Evolutionary conservation across 352 stramenopile species (phyloP), one percentile per base, ranked within the genome.

Genomic region (Phytopythium montanum): DNA sequence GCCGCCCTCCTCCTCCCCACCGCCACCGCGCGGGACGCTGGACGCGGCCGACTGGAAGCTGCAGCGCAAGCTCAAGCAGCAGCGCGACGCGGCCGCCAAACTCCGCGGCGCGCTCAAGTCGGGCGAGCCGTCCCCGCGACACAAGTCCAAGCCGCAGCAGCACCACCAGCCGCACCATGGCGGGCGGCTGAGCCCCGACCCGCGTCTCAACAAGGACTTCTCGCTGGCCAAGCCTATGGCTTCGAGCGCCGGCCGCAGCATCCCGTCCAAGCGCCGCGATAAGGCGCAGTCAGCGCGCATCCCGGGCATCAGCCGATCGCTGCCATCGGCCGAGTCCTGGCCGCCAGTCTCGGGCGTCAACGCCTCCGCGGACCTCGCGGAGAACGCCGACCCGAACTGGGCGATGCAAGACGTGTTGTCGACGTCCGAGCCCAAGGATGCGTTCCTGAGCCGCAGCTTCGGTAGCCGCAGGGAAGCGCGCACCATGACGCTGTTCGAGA

Each of bases 401-500:
- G 52, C 54, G 8, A 25, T 18, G 25, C 5, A 23, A 2, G 41
- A 41, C 63, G 46, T 57, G 54, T 60, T 82, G 18, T 70, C 70
- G 31, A 72, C 73, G 19, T 87, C 81, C 5, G 76, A 71, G n/a
- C 80, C 80, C 8, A 74, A 74, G 41, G 62, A 62, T 3, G 73
- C 68, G 5, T 62, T 53, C 34, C 56, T 70, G 46, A 73, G 53
- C 38, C 60, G 70, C 42, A 72, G 69, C 38, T 53, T 68, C 54
- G 60, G 62, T 3, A 61, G 67, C 58, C 76, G 77, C 60, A 76
- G 76, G 9, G 77, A 81, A 49, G 68, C 66, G 31, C 74, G 81
- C 6, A 76, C 71, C 6, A 85, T 94, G 69, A 94, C 85, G 46
- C 73, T 94, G 5, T 92, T 94, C 50, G 85, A 94, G 38, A 90